Evolutionary conservation across 2,329 filamentous ascomycete species (phyloP), one percentile per base, ranked within the genome.

Genomic region (Amesomyces nigricolor): DNA sequence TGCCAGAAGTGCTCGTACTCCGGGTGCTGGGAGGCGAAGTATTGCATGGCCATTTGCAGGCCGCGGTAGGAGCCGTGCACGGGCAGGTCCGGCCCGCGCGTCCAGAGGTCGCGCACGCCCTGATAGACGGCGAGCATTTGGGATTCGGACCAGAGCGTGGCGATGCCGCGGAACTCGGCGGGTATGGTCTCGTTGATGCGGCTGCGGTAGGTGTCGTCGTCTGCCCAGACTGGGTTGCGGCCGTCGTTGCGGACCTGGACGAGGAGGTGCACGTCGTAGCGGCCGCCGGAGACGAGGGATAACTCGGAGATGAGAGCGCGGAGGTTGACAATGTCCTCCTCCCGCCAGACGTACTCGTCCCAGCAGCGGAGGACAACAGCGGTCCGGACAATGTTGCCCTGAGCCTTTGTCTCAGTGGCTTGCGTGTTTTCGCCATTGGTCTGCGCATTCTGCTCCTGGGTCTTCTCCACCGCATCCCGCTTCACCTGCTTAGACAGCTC

Each of bases 1-100:
- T 95, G 89, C 91, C 91, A 96, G 71, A 91, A 90, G 72, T 85
- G 89, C 47, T 95, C 89, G 66, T 91, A 96, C 69, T 95, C 91
- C 1, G 89, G 88, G 70, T 96, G 91, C 64, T 83, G 81, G 66
- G 91, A 85, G 5, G 91, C 89, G 68, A 97, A 97, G 70, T 92
- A 88, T 67, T 96, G 91, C 75, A 97, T 85, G 0, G 91, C 90
- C 89, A 97, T 95, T 65, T 91, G 90, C 9, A 94, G 82, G 53
- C 89, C 91, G 51, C 94, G 87, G 72, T 97, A 97, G 8, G 95
- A 90, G 16, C 91, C 91, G 68, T 97, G 91, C 0, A 96, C 84
- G 1, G 89, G 88, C 54, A 95, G 78, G 49, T 87, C 78, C 1
- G 80, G 80, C 0, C 82, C 82, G 14, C 79, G 77, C 43, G 75